Evolutionary conservation across 2,329 filamentous ascomycete genomes (phyloP).

Genomic region (Cladophialophora exuberans): DNA sequence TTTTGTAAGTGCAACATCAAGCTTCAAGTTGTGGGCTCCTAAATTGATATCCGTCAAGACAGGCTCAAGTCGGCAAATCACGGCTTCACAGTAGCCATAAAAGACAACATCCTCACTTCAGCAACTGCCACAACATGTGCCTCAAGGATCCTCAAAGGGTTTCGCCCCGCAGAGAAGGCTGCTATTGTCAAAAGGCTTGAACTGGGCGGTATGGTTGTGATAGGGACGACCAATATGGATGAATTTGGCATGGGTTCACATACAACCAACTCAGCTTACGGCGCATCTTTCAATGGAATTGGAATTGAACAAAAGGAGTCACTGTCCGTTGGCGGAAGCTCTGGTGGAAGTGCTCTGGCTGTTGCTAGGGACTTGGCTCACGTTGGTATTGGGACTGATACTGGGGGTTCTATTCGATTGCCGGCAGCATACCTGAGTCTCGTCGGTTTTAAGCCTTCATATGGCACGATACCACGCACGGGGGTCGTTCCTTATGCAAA

Average conservation of each 20-base stretch:
- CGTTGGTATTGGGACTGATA: constrained; percentile 86
- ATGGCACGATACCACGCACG: constrained; percentile 81
- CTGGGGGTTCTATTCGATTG: constrained; percentile 83
- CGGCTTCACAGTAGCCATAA: constrained; percentile 60
- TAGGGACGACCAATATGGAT: constrained; percentile 89
- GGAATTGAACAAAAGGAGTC: constrained; percentile 48
- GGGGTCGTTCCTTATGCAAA: constrained; percentile 92
- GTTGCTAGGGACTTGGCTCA: constrained; percentile 50
- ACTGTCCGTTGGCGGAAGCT: constrained; percentile 82
- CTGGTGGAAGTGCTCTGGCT: constrained; percentile 88
- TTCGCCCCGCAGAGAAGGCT: constrained; percentile 78
- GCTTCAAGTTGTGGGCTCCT: too few species aligned
- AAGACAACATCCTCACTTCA: constrained; percentile 74
- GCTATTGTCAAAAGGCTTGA: constrained; percentile 74
- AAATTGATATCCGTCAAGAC: constrained; percentile 10
- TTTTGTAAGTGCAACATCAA: constrained; percentile 6
- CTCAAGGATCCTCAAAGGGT: constrained; percentile 71
- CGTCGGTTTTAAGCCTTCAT: constrained; percentile 88
- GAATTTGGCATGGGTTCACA: constrained; percentile 96
- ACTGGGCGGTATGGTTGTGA: constrained; percentile 63
- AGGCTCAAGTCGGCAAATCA: constrained; percentile 23
- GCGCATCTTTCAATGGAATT: constrained; percentile 56
- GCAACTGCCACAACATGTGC: constrained; percentile 78
- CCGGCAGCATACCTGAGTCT: constrained; percentile 85
- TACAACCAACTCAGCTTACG: constrained; percentile 68